These are phyloP conservation scores for Calycina herbarum DNA, from an alignment of 2,329 filamentous ascomycete species.

Conservation along the genomic window DNA sequence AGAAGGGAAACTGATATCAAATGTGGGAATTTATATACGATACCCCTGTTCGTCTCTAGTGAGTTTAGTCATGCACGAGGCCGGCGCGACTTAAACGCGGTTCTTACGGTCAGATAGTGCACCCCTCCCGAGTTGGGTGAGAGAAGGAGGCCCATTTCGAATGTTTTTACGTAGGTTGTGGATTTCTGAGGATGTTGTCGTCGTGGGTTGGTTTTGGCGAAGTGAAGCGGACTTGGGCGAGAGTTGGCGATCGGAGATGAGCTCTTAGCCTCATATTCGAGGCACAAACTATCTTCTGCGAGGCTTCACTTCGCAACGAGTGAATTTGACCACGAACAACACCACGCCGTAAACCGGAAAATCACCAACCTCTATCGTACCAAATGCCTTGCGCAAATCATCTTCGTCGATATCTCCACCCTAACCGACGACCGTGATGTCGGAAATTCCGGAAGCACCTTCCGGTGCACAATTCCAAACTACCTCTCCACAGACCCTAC, in stretches of 20 bases:
- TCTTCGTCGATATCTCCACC: slow-evolving; percentile 27
- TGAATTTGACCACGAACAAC: neutral
- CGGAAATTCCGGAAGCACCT: slow-evolving; percentile 13
- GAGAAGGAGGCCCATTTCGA: neutral
- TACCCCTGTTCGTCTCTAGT: neutral
- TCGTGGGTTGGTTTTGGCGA: neutral
- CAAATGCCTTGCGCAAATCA: slow-evolving; percentile 26
- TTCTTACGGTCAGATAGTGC: neutral
- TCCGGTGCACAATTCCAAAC: slow-evolving; percentile 7
- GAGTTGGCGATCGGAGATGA: neutral
- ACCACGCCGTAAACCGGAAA: neutral
- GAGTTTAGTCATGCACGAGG: slow-evolving; percentile 1
- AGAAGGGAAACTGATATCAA: neutral
- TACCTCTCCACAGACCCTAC: slow-evolving; percentile 14
- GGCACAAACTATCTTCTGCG: neutral
- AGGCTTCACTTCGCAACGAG: neutral
- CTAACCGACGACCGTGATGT: slow-evolving; percentile 32
- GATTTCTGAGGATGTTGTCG: neutral
- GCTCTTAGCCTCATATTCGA: neutral
- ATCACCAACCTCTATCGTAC: neutral
- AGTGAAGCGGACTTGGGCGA: neutral
- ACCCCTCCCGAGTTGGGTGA: neutral
- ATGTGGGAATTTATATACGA: slow-evolving; percentile 1
- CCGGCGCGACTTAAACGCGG: neutral
- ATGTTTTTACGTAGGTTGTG: neutral